Base-by-base conservation (phyloP, 306 rosid species). In the Dalbergia oliveri region DNA sequence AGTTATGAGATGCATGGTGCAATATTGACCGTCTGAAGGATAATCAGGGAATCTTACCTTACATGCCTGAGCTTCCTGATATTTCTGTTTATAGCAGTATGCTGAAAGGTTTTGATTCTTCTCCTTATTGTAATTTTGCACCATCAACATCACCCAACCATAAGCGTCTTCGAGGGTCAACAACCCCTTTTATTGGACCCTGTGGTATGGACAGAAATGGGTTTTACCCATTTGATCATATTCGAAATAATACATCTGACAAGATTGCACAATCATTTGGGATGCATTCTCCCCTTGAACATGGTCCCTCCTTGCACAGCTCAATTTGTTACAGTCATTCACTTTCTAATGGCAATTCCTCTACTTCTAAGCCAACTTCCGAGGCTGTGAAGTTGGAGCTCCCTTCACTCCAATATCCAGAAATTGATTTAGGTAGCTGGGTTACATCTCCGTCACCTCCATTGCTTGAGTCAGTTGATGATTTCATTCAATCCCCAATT, bases 381-480 rank as follows among this genome's bases (percentile, higher is more conserved):
- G 92, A 88, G 94, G 86, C 89, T 70, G 88, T 81, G 98, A 93
- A 95, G 98, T 85, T 73, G 86, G 99, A 96, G 98, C 99, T 96
- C 98, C 99, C 99, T 96, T 96, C 99, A 93, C 91, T 93, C 99
- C 99, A 96, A 96, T 90, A 88, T 96, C 79, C 94, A 79, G 91
- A 93, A 84, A 84, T 91, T 85, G 98, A 96, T 86, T 86, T 93
- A 80, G 79, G 95, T 81, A 84, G 89, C 87, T 91, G 97, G 98
- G 91, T 88, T 58, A 80, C 86, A 79, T 82, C 93, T 85, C 83
- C 93, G 77, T 87, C 86, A 2, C 91, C 81, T 53, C 84, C 93
- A 59, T 78, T 90, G 79, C 88, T 87, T 5, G 97, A 94, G 57
- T 82, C 95, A 79, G 87, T 88, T 87, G 98, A 93, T 87, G 86